Evolutionary conservation across 371 early-diverging fungal species (phyloP).

Genomic region (Lichtheimia corymbifera): DNA sequence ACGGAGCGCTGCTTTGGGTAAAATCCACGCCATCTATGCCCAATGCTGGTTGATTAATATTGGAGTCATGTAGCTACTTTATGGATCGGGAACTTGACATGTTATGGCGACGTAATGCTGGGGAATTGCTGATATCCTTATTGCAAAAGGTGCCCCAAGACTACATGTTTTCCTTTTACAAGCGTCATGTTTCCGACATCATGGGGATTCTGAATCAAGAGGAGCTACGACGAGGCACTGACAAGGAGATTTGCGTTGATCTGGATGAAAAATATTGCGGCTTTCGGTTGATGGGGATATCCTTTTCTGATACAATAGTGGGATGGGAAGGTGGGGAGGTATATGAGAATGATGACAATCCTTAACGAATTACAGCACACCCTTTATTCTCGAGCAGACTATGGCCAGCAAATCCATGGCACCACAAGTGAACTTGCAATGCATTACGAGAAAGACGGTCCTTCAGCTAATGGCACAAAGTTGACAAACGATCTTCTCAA

Average conservation of each 20-base stretch:
- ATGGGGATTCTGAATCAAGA: constrained; percentile 37
- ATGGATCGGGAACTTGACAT: constrained; percentile 32
- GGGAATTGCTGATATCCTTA: constrained; percentile 49
- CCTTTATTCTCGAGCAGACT: background rate
- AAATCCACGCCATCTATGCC: background rate
- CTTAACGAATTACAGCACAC: constrained; percentile 3
- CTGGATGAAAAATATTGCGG: constrained; percentile 50
- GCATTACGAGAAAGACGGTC: background rate
- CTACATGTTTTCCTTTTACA: constrained; percentile 51
- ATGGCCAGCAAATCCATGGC: background rate
- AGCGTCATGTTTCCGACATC: constrained; percentile 46
- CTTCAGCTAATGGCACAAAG: background rate
- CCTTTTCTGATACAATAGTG: constrained; percentile 22
- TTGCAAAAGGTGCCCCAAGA: constrained; percentile 38
- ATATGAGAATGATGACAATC: background rate
- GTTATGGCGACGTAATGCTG: constrained; percentile 44
- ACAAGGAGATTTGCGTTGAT: constrained; percentile 38
- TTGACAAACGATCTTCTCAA: background rate
- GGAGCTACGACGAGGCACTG: constrained; percentile 23
- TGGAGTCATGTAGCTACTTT: constrained; percentile 35
- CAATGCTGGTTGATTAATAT: no score
- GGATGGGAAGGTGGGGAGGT: no score
- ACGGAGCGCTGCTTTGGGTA: constrained; percentile 51
- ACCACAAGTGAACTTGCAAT: background rate
- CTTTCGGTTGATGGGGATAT: constrained; percentile 49